A percentile compares a stretch with the other conserved stretches of the same genome.
phyloP scores from a whole-genome alignment of 257 asterid species.

The Solanum rostratum region DNA sequence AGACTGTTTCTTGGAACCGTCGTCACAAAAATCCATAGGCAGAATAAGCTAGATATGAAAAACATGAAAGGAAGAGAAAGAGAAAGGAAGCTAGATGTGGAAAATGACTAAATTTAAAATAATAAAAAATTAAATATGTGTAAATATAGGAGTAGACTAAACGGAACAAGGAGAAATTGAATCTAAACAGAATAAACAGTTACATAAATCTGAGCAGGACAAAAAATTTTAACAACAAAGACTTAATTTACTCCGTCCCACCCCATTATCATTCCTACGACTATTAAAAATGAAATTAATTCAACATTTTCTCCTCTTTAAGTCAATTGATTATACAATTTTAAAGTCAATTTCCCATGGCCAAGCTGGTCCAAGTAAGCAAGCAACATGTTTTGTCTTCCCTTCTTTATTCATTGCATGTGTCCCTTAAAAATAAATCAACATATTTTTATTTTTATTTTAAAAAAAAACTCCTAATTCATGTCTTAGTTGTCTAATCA shows the following conservation, averaged over 20 bases:
- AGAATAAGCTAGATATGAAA: too few species aligned
- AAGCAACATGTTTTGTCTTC: background rate
- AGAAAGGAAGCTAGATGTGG: too few species aligned
- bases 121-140: too few species aligned
- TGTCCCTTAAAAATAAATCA: background rate
- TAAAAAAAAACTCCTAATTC: background rate
- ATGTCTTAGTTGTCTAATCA: background rate
- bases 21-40: too few species aligned
- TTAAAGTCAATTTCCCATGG: background rate
- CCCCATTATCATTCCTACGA: background rate
- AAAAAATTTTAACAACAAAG: background rate
- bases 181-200: too few species aligned
- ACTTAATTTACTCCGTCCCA: rapidly evolving
- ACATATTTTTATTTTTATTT: background rate
- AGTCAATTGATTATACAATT: background rate
- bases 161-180: background rate
- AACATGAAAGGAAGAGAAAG: too few species aligned
- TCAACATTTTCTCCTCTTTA: background rate
- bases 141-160: background rate
- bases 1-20: too few species aligned
- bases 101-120: too few species aligned
- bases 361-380: background rate
- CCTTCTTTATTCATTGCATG: background rate
- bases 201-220: background rate
- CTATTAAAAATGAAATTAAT: background rate